phyloP scores from a whole-genome alignment of 2,329 filamentous ascomycete genomes.

The Colletotrichum nymphaeae region DNA sequence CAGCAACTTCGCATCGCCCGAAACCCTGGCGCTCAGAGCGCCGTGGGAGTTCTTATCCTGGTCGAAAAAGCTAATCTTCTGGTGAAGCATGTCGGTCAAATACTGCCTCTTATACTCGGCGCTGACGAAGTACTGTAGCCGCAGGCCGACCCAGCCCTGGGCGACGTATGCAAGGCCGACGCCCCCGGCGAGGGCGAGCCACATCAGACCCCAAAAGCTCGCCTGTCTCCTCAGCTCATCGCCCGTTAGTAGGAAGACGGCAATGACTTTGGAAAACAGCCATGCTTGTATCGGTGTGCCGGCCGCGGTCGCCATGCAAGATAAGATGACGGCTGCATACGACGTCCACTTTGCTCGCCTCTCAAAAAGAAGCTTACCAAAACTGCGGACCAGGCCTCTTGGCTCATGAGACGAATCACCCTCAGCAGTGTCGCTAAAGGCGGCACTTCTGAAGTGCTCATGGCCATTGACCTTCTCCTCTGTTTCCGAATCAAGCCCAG shows the following conservation, averaged over 20 bases:
- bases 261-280: constrained; percentile 43
- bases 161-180: constrained; percentile 43
- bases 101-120: constrained; percentile 40
- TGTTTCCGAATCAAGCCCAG: constrained; percentile 10
- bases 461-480: constrained; percentile 8
- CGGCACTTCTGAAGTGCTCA: background rate
- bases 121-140: constrained; percentile 31
- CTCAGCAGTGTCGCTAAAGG: background rate
- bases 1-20: constrained; percentile 45
- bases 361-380: constrained; percentile 37
- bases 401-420: background rate
- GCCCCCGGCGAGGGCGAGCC: constrained; percentile 43
- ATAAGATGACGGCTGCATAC: constrained; percentile 40
- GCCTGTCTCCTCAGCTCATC: constrained; percentile 26
- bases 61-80: constrained; percentile 45
- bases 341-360: constrained; percentile 40
- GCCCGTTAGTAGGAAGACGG: constrained; percentile 39
- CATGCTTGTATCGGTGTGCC: constrained; percentile 44
- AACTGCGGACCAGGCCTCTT: constrained; percentile 28
- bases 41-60: constrained; percentile 43
- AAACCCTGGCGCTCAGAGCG: constrained; percentile 41
- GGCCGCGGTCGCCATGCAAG: constrained; percentile 41
- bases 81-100: constrained; percentile 43
- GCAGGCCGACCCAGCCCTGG: constrained; percentile 39
- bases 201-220: constrained; percentile 47